These are phyloP conservation scores for Quercus ilex DNA, from an alignment of 306 rosid species.

Conservation along the genomic window DNA sequence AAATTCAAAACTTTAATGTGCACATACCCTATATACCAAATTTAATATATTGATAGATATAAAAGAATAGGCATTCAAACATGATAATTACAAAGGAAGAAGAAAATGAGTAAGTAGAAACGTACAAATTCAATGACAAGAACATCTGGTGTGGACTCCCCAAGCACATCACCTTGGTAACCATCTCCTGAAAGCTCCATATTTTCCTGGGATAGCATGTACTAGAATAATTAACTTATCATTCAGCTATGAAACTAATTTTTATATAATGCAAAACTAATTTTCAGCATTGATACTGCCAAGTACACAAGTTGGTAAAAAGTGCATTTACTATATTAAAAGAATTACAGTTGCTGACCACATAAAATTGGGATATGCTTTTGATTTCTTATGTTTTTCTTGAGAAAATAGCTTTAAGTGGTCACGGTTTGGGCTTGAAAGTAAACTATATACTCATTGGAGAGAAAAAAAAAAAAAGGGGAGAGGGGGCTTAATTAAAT, in stretches of 20 bases:
- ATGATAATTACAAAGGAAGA: constrained; percentile 4
- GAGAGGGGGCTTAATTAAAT: too few species aligned
- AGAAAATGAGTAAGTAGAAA: neutral
- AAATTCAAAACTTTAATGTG: neutral
- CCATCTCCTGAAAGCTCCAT: constrained; percentile 75
- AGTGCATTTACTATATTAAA: neutral
- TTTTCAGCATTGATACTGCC: neutral
- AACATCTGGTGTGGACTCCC: constrained; percentile 94
- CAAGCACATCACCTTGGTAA: constrained; percentile 78
- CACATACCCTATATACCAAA: neutral
- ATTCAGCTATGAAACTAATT: neutral
- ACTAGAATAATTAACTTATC: constrained; percentile 22
- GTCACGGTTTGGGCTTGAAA: neutral
- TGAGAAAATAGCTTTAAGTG: neutral
- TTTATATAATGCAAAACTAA: neutral
- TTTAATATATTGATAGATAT: neutral
- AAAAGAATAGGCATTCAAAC: constrained; percentile 4
- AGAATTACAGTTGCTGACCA: neutral
- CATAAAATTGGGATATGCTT: neutral
- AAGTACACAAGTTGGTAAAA: neutral
- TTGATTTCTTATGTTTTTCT: neutral
- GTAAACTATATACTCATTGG: too few species aligned
- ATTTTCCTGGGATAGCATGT: constrained; percentile 58
- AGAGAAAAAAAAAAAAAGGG: too few species aligned
- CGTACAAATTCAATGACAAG: constrained; percentile 85